Conservation (phyloP, 257 asterid species). For the Petrea volubilis region DNA sequence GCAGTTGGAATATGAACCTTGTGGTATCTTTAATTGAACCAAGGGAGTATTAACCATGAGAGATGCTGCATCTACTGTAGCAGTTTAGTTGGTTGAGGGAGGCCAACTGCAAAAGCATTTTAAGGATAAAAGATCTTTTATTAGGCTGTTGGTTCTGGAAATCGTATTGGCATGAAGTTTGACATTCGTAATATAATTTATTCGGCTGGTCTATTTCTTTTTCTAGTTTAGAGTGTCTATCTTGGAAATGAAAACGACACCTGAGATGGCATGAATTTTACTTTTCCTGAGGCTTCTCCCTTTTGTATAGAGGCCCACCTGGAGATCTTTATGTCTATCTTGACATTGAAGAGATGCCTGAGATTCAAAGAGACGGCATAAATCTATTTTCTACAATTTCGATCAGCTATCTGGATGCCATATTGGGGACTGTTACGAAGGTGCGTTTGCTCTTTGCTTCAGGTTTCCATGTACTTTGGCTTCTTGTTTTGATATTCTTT, state of each 20-base stretch:
- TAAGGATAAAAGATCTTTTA: too few relatives aligned
- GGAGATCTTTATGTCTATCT: conserved; percentile 98
- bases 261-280: conserved; percentile 2
- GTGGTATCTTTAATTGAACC: too few relatives aligned
- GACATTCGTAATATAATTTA: conserved; percentile 1
- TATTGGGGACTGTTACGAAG: conserved; percentile 74
- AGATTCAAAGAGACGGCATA: conserved; percentile 96
- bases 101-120: too few relatives aligned
- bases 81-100: too few relatives aligned
- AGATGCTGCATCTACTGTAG: too few relatives aligned
- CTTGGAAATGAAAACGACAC: neutral
- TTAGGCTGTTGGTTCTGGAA: too few relatives aligned
- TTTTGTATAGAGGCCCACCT: conserved; percentile 66
- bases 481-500: conserved; percentile 7
- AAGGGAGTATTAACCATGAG: too few relatives aligned
- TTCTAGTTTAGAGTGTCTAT: neutral
- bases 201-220: conserved; percentile 4
- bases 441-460: conserved; percentile 37
- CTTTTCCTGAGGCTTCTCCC: conserved; percentile 16
- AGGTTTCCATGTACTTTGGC: conserved; percentile 11
- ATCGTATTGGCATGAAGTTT: neutral
- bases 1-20: too few relatives aligned
- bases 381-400: conserved; percentile 79
- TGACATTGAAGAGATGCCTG: conserved; percentile 86
- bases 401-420: conserved; percentile 88